Evolutionary conservation across 2,329 filamentous ascomycete species (phyloP), one percentile per base, ranked within the genome.

Genomic region (Penicillium sp.): DNA sequence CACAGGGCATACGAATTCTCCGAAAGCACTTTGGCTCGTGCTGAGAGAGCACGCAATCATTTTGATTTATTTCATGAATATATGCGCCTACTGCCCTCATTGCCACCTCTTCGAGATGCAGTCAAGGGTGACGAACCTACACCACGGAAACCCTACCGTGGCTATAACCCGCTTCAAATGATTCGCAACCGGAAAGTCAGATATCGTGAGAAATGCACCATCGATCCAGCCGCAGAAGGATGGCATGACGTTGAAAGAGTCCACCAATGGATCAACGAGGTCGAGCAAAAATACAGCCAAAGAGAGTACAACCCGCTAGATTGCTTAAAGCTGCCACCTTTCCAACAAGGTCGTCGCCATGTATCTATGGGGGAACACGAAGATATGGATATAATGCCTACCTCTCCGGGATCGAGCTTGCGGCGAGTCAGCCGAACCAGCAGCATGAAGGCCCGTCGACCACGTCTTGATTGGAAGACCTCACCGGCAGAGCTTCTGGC

Each of bases 81-180:
- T 75, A 80, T 93, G 60, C 85, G 90, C 3, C 77, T 97, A 10
- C 79, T 97, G n/a, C 83, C 90, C 33, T 82, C 87, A 61, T 78
- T 97, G 0, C 90, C 92, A 9, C 91, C 91, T 0, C 75, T 97
- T 35, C 72, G 66, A 33, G 65, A 58, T 19, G 51, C n/a, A 39
- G 39, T 43, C 13, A 60, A 60, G 12, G 48, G 63, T 38, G 23
- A 31, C 21, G 68, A 66, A 23, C 47, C 64, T 44, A 58, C 61
- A 25, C 35, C 6, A 66, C 73, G 0, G 68, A 73, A 57, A 74
- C 77, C 61, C 68, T 76, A 89, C 5, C 87, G 93, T 52, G 77
- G 81, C 2, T 97, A 97, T 72, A 96, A 99, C 71, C 94, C 93
- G 5, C 77, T 99, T 25, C 94, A 97, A 73, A 91, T 91, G 66